Base-by-base conservation (phyloP, 306 rosid species). In the Cyclanthera cordifolia region DNA sequence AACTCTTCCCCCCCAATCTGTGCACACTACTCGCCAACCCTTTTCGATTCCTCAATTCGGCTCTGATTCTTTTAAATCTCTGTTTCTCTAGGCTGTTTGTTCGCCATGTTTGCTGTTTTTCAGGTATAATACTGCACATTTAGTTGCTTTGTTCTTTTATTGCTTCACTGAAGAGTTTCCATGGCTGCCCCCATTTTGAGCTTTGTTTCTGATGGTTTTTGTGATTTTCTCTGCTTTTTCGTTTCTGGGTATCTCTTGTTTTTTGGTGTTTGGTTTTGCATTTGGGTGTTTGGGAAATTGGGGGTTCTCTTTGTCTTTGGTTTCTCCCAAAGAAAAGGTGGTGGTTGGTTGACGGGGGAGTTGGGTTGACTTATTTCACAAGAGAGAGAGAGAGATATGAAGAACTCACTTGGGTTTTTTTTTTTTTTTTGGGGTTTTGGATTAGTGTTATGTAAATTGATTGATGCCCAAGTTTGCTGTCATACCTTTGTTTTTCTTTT, bases 311-410 rank as follows among this genome's bases (percentile, higher is more conserved):
- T 64, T 49, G 23, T 46, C 75, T 27, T 72, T 72, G 21, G 60
- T 69, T 51, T 25, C 72, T 84, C 70, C 75, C 7, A 8, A 65
- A 58, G 79, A 41, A 83, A 91, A 81, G 97, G 85, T 91, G 96
- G 95, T 91, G 96, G 95, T 91, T 79, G 96, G 85, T 88, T 86
- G 81, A 73, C 75, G 53, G 70, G 75, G 80, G 80, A 74, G 37
- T 25, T 55, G 63, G 63, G 95, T 91, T 91, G 95, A 83, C 97
- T 91, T 84, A 70, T 71, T 78, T 73, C 54, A 15, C 39, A 69
- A 82, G 68, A 25, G 72, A 77, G 69, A 84, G 30, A 27, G 30
- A 27, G 30, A 27, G 30, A 27, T 1, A 27, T 37, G 73, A 64
- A 65, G 73, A 53, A 70, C 55, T 28, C 75, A 61, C 49, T 71